phyloP scores from a whole-genome alignment of 257 asterid species.

The Catharanthus roseus region DNA sequence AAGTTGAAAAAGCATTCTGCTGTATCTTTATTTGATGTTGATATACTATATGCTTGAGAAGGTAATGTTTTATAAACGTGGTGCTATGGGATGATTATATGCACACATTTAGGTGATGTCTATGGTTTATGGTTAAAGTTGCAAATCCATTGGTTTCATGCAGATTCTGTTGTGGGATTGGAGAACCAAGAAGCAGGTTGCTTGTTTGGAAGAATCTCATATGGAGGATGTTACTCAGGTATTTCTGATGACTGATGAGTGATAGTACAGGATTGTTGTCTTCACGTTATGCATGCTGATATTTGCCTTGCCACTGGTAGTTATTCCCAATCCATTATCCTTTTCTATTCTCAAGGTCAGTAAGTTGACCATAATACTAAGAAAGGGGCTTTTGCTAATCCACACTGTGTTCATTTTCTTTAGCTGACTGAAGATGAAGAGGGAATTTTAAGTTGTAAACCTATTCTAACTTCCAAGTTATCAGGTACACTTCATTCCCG shows the following conservation, averaged over 20 bases:
- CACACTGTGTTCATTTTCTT: not conserved
- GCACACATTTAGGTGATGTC: too few species aligned
- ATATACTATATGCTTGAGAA: not conserved
- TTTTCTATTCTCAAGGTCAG: not conserved
- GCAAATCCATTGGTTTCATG: not conserved
- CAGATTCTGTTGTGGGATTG: too few species aligned
- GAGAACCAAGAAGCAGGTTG: too few species aligned
- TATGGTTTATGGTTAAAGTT: not conserved
- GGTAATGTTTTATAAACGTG: not conserved
- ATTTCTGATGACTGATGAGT: too few species aligned
- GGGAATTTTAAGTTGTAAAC: not conserved
- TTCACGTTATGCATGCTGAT: too few species aligned
- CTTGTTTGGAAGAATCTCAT: too few species aligned
- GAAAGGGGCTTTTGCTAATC: not conserved
- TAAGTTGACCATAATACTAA: not conserved
- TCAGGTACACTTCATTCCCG: constrained; percentile 88
- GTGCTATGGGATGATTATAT: too few species aligned
- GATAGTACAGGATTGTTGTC: too few species aligned
- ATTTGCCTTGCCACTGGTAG: not conserved
- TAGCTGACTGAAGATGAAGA: constrained; percentile 2
- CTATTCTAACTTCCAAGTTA: not conserved
- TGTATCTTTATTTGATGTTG: not conserved
- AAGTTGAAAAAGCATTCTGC: not conserved
- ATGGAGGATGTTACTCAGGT: too few species aligned
- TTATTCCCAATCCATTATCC: not conserved